These are phyloP conservation scores for Gymnopilus junonius DNA, from an alignment of 768 basidiomycete genomes.

Conservation along the genomic window DNA sequence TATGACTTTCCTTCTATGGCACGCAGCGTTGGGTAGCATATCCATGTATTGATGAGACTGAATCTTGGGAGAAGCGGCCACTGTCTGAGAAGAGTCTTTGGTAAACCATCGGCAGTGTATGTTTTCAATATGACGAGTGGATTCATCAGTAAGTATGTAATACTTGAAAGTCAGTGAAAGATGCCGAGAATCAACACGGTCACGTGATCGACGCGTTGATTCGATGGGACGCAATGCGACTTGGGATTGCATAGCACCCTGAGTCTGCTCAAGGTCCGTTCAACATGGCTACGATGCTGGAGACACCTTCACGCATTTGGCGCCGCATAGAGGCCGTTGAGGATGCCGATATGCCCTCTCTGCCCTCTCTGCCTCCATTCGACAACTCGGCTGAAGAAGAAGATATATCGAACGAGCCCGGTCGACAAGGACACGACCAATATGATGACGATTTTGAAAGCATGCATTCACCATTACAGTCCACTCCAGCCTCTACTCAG, in stretches of 20 bases:
- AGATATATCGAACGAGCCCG: conserved; percentile 27
- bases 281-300: conserved; percentile 57
- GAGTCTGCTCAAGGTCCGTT: no score
- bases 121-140: no score
- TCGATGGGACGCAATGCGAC: background rate
- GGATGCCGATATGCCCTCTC: conserved; percentile 77
- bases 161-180: no score
- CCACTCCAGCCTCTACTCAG: conserved; percentile 61
- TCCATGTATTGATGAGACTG: no score
- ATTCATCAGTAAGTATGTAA: no score
- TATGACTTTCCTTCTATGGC: no score
- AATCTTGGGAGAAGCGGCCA: no score
- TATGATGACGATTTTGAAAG: conserved; percentile 45
- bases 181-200: background rate
- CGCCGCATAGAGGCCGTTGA: conserved; percentile 81
- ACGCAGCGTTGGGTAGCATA: no score
- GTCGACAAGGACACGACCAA: conserved; percentile 36
- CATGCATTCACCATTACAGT: conserved; percentile 61
- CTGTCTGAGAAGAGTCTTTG: no score
- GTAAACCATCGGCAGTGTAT: no score
- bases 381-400: conserved; percentile 62
- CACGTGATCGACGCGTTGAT: conserved; percentile 24
- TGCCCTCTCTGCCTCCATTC: conserved; percentile 75
- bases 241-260: no score
- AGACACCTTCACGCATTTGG: conserved; percentile 88